Evolutionary conservation across 2,329 filamentous ascomycete species (phyloP).

Genomic region (Arthrobotrys megalospora): DNA sequence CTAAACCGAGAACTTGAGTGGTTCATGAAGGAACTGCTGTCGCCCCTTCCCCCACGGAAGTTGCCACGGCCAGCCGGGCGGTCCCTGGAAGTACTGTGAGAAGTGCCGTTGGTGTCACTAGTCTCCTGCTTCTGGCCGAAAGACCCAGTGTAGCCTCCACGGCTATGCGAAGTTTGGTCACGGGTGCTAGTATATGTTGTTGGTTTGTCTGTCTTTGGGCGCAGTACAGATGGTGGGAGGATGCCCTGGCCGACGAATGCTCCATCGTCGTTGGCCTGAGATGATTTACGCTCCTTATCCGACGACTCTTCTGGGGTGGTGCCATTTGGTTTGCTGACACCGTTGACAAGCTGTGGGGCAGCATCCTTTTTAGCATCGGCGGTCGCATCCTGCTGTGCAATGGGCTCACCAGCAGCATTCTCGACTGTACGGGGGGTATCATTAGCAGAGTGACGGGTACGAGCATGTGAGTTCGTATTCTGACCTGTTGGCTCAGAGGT

Average conservation of each 20-base stretch:
- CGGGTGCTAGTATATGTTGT: conserved; percentile 21
- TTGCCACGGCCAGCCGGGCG: conserved; percentile 58
- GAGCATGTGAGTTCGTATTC: conserved; percentile 26
- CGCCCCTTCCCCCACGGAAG: conserved; percentile 61
- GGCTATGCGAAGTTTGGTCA: conserved; percentile 37
- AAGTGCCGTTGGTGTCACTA: conserved; percentile 21
- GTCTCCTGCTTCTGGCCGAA: conserved; percentile 51
- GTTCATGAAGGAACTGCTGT: conserved; percentile 54
- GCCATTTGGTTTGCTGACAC: conserved; percentile 28
- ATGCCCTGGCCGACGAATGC: conserved; percentile 60
- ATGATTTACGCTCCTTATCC: conserved; percentile 50
- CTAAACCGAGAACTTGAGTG: conserved; percentile 52
- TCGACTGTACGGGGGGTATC: conserved; percentile 18
- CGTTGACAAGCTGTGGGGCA: conserved; percentile 24
- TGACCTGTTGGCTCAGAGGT: conserved; percentile 53
- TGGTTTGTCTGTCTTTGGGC: conserved; percentile 49
- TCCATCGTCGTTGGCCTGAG: conserved; percentile 53
- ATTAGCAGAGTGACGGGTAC: conserved; percentile 44
- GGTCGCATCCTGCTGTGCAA: conserved; percentile 33
- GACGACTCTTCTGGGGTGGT: conserved; percentile 21
- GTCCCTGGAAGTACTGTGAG: conserved; percentile 40
- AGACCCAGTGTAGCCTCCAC: conserved; percentile 31
- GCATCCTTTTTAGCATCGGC: conserved; percentile 32
- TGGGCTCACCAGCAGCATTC: conserved; percentile 26
- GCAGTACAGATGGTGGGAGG: conserved; percentile 48